Evolutionary conservation across 2,329 filamentous ascomycete species (phyloP), one percentile per base, ranked within the genome.

Genomic region (Aspergillus eucalypticola): DNA sequence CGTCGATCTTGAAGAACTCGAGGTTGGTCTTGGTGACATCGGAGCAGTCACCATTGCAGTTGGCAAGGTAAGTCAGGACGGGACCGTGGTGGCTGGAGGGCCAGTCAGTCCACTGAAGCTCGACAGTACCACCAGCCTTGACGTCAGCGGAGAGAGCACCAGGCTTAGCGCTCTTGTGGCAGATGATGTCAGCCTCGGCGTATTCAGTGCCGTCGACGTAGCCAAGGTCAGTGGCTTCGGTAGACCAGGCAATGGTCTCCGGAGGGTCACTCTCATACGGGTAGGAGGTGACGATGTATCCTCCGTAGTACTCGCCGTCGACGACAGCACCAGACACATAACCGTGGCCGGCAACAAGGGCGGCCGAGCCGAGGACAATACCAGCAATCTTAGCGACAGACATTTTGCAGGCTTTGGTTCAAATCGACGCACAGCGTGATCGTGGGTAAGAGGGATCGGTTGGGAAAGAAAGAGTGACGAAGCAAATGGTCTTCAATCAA

Each of bases 101-200:
- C 88, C 88, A 90, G 15, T 78, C 77, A 60, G 81, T 84, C 88
- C 88, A 90, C 67, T 85, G 81, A 52, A 90, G 75, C 60, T 83
- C 77, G 65, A 90, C 72, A 8, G 78, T 79, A 64, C 79, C 78
- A 62, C 88, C 88, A 13, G 87, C 88, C n/a, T 80, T 77, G 39
- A 89, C 82, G n/a, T 81, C 76, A 17, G 83, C 85, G 63, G 81
- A 78, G 59, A 80, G 76, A 15, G 75, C 67, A 41, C 81, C 84
- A n/a, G 81, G 79, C 29, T 79, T 78, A 29, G 82, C 86, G 46
- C 76, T 75, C 71, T 80, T 80, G 79, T 90, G 87, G 79, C 86
- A 88, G 75, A 86, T 84, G 64, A 88, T 87, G 68, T 87, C 79
- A 35, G 79, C 61, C 32, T 72, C 71, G 23, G 73, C 70, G 73